Evolutionary conservation across 225 moss, liverwort and hornwort genomes (phyloP).

Genomic region (Polytrichum commune): DNA sequence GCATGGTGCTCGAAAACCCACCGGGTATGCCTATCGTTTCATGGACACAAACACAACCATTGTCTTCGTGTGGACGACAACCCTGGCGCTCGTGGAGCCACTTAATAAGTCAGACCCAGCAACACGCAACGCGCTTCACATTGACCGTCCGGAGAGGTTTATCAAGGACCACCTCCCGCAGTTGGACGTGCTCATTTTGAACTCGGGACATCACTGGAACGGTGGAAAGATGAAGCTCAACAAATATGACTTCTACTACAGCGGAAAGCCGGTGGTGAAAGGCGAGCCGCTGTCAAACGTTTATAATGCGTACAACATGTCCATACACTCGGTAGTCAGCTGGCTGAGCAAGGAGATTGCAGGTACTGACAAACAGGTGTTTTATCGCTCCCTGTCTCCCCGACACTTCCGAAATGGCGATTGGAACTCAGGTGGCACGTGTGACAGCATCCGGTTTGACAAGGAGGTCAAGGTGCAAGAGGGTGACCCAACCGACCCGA

Average conservation of each 20-base stretch:
- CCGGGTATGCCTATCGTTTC: conserved; percentile 59
- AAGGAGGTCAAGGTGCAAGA: conserved; percentile 10
- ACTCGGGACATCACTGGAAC: conserved; percentile 93
- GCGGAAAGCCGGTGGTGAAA: conserved; percentile 25
- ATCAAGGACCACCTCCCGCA: conserved; percentile 24
- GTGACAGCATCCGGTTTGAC: conserved; percentile 33
- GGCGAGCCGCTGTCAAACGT: conserved; percentile 15
- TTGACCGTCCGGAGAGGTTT: conserved; percentile 63
- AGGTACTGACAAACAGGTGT: conserved; percentile 29
- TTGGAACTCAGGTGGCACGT: conserved; percentile 81
- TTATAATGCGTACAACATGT: conserved; percentile 38
- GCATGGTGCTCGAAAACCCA: conserved; percentile 18
- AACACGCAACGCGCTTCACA: conserved; percentile 49
- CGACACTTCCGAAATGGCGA: conserved; percentile 85
- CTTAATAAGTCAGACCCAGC: conserved; percentile 17
- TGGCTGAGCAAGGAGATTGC: conserved; percentile 34
- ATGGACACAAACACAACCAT: conserved; percentile 75
- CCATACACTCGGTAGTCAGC: conserved; percentile 34
- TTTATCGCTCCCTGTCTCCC: conserved; percentile 62
- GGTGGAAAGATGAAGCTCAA: conserved; percentile 54
- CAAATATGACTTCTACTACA: conserved; percentile 32
- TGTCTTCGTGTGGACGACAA: conserved; percentile 66
- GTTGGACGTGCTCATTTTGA: conserved; percentile 62
- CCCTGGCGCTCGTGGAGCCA: conserved; percentile 48
- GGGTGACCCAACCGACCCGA: conserved; percentile 25